These are phyloP conservation scores for Azolla pinnata DNA, from an alignment of 75 land plant species.

Conservation along the genomic window DNA sequence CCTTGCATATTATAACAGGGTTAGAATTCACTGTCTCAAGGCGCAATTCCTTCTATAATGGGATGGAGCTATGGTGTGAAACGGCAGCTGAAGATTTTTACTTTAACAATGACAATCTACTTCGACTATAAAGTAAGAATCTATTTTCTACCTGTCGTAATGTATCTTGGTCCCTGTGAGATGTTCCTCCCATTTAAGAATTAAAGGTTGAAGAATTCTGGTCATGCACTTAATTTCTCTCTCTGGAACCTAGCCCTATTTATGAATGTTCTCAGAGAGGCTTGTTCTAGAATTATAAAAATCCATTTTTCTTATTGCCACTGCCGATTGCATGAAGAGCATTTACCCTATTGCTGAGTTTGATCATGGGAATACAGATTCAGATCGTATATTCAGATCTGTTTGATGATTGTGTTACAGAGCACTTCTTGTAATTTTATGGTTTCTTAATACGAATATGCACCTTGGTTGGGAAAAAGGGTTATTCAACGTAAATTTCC, in stretches of 20 bases:
- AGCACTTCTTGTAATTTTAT: neutral
- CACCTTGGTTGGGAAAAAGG: no score
- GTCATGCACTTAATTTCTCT: neutral
- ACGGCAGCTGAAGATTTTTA: slow-evolving; percentile 67
- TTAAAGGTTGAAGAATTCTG: neutral
- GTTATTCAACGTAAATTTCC: no score
- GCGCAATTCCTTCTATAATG: no score
- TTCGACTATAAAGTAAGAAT: slow-evolving; percentile 69
- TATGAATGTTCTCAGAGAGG: neutral
- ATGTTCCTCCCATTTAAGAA: neutral
- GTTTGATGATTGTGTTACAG: neutral
- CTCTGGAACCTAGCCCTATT: neutral
- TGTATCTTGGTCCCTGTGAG: neutral
- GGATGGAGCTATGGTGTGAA: slow-evolving; percentile 60
- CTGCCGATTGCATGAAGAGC: neutral
- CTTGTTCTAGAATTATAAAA: neutral
- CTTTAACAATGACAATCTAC: slow-evolving; percentile 58
- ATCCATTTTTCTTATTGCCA: slow-evolving; percentile 1
- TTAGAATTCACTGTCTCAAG: no score
- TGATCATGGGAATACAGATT: no score
- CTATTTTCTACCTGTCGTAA: neutral
- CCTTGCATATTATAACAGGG: no score
- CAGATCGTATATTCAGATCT: neutral
- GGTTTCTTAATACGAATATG: neutral
- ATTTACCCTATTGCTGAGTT: no score